These are phyloP conservation scores for Tilletiaria anomala DNA, from an alignment of 1,284 basidiomycete genomes.

Conservation along the genomic window DNA sequence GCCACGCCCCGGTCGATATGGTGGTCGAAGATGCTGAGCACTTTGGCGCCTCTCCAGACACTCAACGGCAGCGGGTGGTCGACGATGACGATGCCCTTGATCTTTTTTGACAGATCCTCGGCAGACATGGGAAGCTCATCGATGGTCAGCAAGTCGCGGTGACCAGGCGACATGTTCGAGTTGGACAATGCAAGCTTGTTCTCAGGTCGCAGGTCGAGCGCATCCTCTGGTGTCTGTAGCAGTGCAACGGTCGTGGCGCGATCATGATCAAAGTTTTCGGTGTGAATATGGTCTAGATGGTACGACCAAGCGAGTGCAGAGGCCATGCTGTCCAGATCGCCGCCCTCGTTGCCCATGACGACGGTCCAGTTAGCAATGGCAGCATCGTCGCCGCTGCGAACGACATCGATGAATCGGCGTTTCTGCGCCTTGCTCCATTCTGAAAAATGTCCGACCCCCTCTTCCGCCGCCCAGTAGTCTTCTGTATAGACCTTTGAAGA, in stretches of 20 bases:
- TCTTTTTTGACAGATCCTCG: conserved; percentile 19
- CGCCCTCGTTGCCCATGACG: conserved; percentile 41
- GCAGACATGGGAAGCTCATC: conserved; percentile 40
- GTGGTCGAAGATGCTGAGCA: conserved; percentile 37
- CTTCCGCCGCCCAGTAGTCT: conserved; percentile 11
- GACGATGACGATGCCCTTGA: conserved; percentile 37
- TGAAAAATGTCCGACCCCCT: conserved; percentile 34
- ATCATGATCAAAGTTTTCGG: conserved; percentile 6
- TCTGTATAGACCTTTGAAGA: too few species aligned
- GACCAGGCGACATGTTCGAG: conserved; percentile 33
- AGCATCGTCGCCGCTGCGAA: conserved; percentile 12
- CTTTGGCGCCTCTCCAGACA: conserved; percentile 22
- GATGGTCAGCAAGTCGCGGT: conserved; percentile 39
- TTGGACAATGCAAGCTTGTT: conserved; percentile 37
- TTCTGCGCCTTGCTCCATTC: conserved; percentile 34
- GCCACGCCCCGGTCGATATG: conserved; percentile 35
- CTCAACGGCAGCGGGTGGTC: conserved; percentile 38
- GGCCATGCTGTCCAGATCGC: conserved; percentile 37
- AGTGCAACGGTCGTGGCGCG: conserved; percentile 21
- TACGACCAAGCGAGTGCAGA: conserved; percentile 29
- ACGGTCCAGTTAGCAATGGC: conserved; percentile 33
- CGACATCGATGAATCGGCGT: conserved; percentile 29
- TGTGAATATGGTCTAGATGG: conserved; percentile 20
- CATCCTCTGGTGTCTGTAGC: conserved; percentile 29
- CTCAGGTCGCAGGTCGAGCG: conserved; percentile 39